A percentile compares a stretch with the other conserved stretches of the same genome.
These are phyloP conservation scores for Marchantia paleacea DNA, from an alignment of 225 moss, liverwort and hornwort genomes.

Conservation along the genomic window DNA sequence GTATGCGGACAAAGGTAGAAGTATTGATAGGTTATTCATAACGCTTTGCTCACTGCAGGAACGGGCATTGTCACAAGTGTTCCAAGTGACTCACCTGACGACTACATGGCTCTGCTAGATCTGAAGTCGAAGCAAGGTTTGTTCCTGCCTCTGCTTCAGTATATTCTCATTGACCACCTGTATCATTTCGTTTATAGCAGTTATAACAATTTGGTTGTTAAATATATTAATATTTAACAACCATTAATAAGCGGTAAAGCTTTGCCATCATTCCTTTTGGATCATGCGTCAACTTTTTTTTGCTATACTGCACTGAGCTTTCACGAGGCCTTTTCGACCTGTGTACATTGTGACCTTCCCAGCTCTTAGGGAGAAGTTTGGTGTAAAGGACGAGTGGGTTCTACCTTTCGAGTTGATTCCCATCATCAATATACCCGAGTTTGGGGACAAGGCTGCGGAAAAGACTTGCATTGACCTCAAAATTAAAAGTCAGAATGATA, in stretches of 20 bases:
- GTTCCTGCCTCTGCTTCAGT: neutral
- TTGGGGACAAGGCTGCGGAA: slow-evolving; percentile 77
- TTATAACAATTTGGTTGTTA: no score
- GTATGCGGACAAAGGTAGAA: no score
- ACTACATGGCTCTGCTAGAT: slow-evolving; percentile 44
- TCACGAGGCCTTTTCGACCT: no score
- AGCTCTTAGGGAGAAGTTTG: slow-evolving; percentile 72
- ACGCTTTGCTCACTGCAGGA: slow-evolving; percentile 3
- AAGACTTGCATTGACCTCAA: slow-evolving; percentile 75
- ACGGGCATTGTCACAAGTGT: slow-evolving; percentile 55
- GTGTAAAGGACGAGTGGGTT: slow-evolving; percentile 86
- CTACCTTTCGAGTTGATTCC: slow-evolving; percentile 80
- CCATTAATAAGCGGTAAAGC: no score
- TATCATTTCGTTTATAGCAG: neutral
- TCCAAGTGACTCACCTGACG: slow-evolving; percentile 48
- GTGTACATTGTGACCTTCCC: neutral
- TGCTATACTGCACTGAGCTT: no score
- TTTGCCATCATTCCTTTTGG: no score
- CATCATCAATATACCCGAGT: slow-evolving; percentile 77
- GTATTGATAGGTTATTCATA: no score
- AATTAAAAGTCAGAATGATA: slow-evolving; percentile 92
- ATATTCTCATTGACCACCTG: neutral
- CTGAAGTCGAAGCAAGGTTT: slow-evolving; percentile 42
- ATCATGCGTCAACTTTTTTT: no score
- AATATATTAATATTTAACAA: no score